Evolutionary conservation across 805 yeast species (phyloP).

Genomic region (Starmerella khaoyaiensis): DNA sequence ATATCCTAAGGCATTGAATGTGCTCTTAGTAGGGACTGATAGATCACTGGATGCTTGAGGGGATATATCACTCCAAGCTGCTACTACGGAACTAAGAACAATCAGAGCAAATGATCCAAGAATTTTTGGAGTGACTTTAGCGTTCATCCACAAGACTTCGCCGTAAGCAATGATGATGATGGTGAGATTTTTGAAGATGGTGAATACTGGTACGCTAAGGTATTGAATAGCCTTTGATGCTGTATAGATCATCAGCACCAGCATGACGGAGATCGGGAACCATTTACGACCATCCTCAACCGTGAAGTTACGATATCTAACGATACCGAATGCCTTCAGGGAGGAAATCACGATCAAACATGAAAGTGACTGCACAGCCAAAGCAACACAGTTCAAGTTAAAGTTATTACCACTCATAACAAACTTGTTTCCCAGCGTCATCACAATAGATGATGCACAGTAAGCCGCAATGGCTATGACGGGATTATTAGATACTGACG

Average conservation of each 20-base stretch:
- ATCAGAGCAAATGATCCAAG: constrained; percentile 76
- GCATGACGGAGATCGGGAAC: constrained; percentile 78
- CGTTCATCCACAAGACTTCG: constrained; percentile 95
- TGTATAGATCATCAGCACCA: constrained; percentile 91
- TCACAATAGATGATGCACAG: constrained; percentile 87
- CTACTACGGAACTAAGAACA: constrained; percentile 93
- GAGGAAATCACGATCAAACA: constrained; percentile 61
- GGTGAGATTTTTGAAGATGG: constrained; percentile 94
- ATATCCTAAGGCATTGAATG: constrained; percentile 45
- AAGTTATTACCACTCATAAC: constrained; percentile 72
- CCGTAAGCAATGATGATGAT: constrained; percentile 95
- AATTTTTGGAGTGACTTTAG: constrained; percentile 78
- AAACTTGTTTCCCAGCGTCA: constrained; percentile 95
- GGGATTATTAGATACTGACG: constrained; percentile 30
- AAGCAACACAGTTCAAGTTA: constrained; percentile 73
- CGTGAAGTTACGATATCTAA: constrained; percentile 78
- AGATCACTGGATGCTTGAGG: constrained; percentile 19
- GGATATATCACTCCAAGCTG: constrained; percentile 70
- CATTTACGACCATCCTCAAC: constrained; percentile 84
- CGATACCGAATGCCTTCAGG: constrained; percentile 61
- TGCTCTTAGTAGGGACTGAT: constrained; percentile 27
- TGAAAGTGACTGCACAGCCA: constrained; percentile 79
- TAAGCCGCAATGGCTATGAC: constrained; percentile 36
- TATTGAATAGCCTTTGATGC: constrained; percentile 88
- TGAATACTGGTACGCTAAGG: constrained; percentile 88